Conservation (phyloP, 441 rosid genomes). For the Adansonia gregorii region DNA sequence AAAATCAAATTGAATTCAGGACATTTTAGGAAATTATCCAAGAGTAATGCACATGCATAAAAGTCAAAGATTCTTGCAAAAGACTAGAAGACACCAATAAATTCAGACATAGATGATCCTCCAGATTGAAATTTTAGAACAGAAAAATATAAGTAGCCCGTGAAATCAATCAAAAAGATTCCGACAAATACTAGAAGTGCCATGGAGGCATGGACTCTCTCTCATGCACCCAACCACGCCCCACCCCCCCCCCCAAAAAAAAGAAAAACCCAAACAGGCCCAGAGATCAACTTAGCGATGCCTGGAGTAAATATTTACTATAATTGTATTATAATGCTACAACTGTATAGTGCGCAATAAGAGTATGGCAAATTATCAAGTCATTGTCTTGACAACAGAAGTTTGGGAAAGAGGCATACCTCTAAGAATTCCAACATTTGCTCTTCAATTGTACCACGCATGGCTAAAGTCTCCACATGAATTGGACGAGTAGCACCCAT, state of each 20-base stretch:
- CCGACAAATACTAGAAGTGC: background rate
- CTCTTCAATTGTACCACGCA: constrained; percentile 93
- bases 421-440: constrained; percentile 85
- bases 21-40: background rate
- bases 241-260: too few relatives aligned
- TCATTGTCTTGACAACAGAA: background rate
- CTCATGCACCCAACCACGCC: background rate
- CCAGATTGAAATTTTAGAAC: background rate
- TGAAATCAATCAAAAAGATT: background rate
- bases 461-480: constrained; percentile 84
- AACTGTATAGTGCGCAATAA: background rate
- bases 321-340: background rate
- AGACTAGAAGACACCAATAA: background rate
- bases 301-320: background rate
- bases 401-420: constrained; percentile 42
- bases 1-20: background rate
- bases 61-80: background rate
- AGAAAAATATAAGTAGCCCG: background rate
- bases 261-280: background rate
- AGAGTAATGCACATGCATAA: background rate
- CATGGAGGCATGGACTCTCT: background rate
- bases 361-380: background rate
- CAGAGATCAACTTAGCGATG: background rate
- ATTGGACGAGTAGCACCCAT: constrained; percentile 97
- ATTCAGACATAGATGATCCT: constrained; percentile 11